phyloP scores from a whole-genome alignment of 2,329 filamentous ascomycete species.

The Xylariales sp. region DNA sequence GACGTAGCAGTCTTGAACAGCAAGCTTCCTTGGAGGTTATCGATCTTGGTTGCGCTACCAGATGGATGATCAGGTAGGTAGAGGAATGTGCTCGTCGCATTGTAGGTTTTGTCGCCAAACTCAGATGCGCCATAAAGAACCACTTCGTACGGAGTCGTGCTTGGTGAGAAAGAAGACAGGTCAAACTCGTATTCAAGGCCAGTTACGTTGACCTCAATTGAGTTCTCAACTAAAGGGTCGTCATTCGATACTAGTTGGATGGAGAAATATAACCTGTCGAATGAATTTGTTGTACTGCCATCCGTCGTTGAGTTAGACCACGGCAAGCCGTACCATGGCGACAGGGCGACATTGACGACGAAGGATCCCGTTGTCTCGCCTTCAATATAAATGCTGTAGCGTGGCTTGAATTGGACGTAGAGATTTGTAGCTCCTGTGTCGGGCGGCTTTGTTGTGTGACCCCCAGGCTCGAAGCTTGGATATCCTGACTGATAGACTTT shows the following conservation, averaged over 20 bases:
- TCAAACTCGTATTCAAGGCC: constrained; percentile 33
- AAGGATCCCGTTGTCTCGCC: constrained; percentile 36
- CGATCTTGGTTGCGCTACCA: constrained; percentile 41
- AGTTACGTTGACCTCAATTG: constrained; percentile 29
- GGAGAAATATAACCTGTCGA: constrained; percentile 28
- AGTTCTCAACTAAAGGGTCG: constrained; percentile 27
- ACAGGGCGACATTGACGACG: constrained; percentile 38
- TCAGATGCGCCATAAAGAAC: constrained; percentile 30
- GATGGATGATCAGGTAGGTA: constrained; percentile 38
- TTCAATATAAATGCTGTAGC: constrained; percentile 42
- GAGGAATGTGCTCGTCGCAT: constrained; percentile 30
- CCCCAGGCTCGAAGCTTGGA: constrained; percentile 9
- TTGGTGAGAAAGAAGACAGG: constrained; percentile 29
- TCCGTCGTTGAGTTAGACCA: constrained; percentile 26
- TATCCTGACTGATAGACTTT: constrained; percentile 7
- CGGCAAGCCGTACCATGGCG: constrained; percentile 33
- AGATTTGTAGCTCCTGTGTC: constrained; percentile 5
- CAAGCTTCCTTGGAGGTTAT: constrained; percentile 40
- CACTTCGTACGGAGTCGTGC: constrained; percentile 33
- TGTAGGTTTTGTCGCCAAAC: constrained; percentile 28
- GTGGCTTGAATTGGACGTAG: constrained; percentile 38
- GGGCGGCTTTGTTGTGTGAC: constrained; percentile 2
- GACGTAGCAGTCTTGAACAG: constrained; percentile 33
- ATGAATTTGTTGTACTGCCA: constrained; percentile 15
- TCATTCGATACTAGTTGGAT: constrained; percentile 29